A percentile compares a stretch with the other conserved stretches of the same genome.
Conservation (phyloP, 768 basidiomycete species). For the Phanerochaete carnosa region DNA sequence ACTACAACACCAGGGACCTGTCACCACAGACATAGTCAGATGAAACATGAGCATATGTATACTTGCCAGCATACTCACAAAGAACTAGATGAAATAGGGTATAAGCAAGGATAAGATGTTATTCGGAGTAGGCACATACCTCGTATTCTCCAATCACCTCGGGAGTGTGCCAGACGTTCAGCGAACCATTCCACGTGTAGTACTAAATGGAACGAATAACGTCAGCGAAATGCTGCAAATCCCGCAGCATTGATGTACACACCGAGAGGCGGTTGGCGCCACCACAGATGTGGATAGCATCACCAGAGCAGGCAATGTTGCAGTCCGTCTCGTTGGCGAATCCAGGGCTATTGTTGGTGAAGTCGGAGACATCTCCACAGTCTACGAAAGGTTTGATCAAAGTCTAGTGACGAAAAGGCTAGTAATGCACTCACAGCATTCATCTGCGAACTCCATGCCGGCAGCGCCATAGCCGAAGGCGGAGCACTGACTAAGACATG, state of each 20-base stretch:
- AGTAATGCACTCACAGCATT: slow-evolving; percentile 63
- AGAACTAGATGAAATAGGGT: not conserved
- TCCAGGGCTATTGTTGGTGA: slow-evolving; percentile 33
- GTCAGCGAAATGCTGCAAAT: not conserved
- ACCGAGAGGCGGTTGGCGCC: slow-evolving; percentile 52
- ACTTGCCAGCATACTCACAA: not conserved
- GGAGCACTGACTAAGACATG: slow-evolving; percentile 67
- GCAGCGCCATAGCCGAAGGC: slow-evolving; percentile 70
- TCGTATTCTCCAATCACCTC: slow-evolving; percentile 66
- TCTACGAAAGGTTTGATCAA: slow-evolving; percentile 42
- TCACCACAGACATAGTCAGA: not conserved
- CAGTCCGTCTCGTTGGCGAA: slow-evolving; percentile 36
- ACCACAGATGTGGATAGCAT: slow-evolving; percentile 68
- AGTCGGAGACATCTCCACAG: slow-evolving; percentile 66
- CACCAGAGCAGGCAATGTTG: slow-evolving; percentile 59
- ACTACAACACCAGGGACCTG: slow-evolving; percentile 60
- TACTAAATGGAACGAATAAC: slow-evolving; percentile 12
- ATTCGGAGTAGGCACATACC: slow-evolving; percentile 33
- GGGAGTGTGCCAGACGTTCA: slow-evolving; percentile 67
- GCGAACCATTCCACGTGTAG: slow-evolving; percentile 28
- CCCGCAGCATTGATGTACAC: slow-evolving; percentile 29
- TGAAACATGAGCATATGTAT: not conserved
- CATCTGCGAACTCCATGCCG: slow-evolving; percentile 65
- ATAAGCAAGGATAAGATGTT: not conserved
- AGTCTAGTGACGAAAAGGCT: not conserved